phyloP scores from a whole-genome alignment of 129 eudicot genomes.

The Calendula officinalis region DNA sequence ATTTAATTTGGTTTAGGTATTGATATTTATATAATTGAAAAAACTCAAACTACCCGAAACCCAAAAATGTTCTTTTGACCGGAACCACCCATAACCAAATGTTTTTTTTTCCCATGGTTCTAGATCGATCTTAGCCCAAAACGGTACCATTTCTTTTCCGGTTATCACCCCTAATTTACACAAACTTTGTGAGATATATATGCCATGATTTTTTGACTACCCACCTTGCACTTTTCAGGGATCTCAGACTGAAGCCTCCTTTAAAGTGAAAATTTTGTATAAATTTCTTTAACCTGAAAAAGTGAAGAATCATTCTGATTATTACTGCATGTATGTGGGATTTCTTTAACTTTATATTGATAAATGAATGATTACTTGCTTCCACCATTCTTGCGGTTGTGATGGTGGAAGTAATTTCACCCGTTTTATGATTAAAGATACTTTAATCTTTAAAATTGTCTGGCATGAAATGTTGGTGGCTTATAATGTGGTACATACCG shows the following conservation, averaged over 20 bases:
- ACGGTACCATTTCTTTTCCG: no score
- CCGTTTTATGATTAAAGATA: conserved; percentile 29
- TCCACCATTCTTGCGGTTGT: conserved; percentile 28
- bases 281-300: conserved; percentile 31
- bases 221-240: conserved; percentile 26
- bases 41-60: no score
- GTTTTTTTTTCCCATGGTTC: no score
- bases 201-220: conserved; percentile 21
- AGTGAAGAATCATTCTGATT: conserved; percentile 30
- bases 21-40: no score
- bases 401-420: conserved; percentile 26
- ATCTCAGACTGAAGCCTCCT: conserved; percentile 5
- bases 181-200: conserved; percentile 21
- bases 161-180: background rate
- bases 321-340: conserved; percentile 26
- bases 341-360: conserved; percentile 26
- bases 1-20: no score
- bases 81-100: no score
- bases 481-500: conserved; percentile 3
- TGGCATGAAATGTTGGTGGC: conserved; percentile 8
- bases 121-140: no score
- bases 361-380: conserved; percentile 28
- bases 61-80: no score
- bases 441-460: conserved; percentile 28
- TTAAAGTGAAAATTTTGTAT: conserved; percentile 19